These are phyloP conservation scores for Cutaneotrichosporon mucoides DNA, from an alignment of 1,284 basidiomycete species.

Conservation along the genomic window DNA sequence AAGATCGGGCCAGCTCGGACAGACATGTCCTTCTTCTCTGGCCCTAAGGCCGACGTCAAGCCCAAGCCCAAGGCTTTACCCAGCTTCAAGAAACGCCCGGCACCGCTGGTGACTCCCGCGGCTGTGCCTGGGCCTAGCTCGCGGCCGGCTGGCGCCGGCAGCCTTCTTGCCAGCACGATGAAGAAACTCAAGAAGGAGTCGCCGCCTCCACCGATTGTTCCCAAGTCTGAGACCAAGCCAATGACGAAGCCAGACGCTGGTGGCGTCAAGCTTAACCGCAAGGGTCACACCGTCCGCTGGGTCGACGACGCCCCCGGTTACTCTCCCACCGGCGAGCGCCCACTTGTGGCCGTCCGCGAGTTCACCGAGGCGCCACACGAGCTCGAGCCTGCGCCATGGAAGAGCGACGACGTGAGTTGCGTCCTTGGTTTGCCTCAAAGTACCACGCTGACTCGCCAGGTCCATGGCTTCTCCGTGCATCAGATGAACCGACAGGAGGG, in stretches of 20 bases:
- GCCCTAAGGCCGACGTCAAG: constrained; percentile 5
- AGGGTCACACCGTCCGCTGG: constrained; percentile 33
- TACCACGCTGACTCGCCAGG: constrained; percentile 11
- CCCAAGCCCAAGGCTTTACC: constrained; percentile 15
- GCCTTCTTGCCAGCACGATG: constrained; percentile 11
- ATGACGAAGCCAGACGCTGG: background rate
- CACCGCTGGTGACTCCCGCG: background rate
- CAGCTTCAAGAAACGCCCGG: constrained; percentile 23
- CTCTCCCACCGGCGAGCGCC: constrained; percentile 17
- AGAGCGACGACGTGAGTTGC: constrained; percentile 14
- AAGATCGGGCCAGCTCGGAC: background rate
- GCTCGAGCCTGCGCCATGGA: constrained; percentile 31
- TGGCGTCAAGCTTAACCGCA: constrained; percentile 32
- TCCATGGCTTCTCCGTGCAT: constrained; percentile 27
- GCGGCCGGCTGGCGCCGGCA: constrained; percentile 4
- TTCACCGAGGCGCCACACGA: constrained; percentile 35
- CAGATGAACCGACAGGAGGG: constrained; percentile 37
- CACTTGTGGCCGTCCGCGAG: constrained; percentile 23
- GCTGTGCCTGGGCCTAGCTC: background rate
- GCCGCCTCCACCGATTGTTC: background rate
- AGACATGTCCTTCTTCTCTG: constrained; percentile 38
- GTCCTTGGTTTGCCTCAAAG: too few species aligned
- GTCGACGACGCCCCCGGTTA: constrained; percentile 23
- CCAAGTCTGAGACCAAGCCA: background rate
- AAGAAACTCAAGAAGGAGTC: constrained; percentile 13